These are phyloP conservation scores for Nicotiana tabacum DNA, from an alignment of 257 asterid species.

Conservation along the genomic window DNA sequence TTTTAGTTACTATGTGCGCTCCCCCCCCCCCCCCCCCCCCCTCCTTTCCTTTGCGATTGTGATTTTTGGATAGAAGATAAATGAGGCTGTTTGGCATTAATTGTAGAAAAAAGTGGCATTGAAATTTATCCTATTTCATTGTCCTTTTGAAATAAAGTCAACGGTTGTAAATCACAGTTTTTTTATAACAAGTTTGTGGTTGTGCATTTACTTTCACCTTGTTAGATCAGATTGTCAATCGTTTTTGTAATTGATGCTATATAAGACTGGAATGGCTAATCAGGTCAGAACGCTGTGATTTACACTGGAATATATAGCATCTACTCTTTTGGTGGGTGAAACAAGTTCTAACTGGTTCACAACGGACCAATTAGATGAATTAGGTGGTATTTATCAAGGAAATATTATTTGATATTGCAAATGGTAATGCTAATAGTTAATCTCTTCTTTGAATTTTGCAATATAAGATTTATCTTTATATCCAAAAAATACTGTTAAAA, in stretches of 20 bases:
- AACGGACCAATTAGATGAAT: neutral
- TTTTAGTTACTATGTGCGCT: neutral
- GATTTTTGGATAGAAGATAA: neutral
- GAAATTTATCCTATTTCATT: neutral
- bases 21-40: no score
- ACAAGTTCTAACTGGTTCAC: neutral
- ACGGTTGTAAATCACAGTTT: neutral
- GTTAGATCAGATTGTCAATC: neutral
- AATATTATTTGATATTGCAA: neutral
- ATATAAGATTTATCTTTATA: neutral
- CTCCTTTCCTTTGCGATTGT: neutral
- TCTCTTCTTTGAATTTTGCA: no score
- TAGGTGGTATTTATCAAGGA: neutral
- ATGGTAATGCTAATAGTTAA: no score
- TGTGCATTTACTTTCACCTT: neutral
- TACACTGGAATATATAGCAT: neutral
- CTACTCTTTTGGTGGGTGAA: neutral
- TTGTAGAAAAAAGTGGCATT: neutral
- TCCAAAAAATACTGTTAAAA: neutral
- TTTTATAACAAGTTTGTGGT: neutral
- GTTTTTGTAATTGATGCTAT: neutral
- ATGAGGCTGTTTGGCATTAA: neutral
- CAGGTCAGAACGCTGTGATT: neutral
- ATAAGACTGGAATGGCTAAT: neutral
- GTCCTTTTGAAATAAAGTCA: neutral